phyloP scores from a whole-genome alignment of 2,329 filamentous ascomycete genomes.

The Pyricularia grisea region DNA sequence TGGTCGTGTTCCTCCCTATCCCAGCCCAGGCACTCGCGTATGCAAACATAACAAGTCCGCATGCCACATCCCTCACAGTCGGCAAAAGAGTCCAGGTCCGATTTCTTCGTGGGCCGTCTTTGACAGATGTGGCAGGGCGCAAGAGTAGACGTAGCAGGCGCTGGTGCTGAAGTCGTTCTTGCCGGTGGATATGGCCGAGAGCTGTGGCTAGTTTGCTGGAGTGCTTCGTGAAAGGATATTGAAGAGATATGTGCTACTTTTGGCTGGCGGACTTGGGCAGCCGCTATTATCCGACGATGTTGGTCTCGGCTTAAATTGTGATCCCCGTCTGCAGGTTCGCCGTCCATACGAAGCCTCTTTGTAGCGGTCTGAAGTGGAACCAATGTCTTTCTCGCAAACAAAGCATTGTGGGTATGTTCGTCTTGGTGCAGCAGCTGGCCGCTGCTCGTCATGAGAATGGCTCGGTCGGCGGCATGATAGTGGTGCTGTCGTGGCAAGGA shows the following conservation, averaged over 20 bases:
- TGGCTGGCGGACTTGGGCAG: not conserved
- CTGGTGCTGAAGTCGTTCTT: not conserved
- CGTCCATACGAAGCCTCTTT: slow-evolving; percentile 8
- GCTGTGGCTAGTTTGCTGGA: not conserved
- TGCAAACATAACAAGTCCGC: slow-evolving; percentile 60
- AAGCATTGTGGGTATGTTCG: not conserved
- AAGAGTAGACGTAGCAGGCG: slow-evolving; percentile 17
- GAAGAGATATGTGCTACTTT: not conserved
- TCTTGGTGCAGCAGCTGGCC: not conserved
- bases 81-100: slow-evolving; percentile 56
- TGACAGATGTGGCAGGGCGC: slow-evolving; percentile 59
- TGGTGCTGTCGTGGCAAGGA: not conserved
- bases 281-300: not conserved
- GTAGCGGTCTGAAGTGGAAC: not conserved
- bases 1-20: slow-evolving; percentile 16
- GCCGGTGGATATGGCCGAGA: not conserved
- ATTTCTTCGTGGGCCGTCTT: slow-evolving; percentile 53
- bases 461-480: not conserved
- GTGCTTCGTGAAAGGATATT: not conserved
- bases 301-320: not conserved
- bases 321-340: not conserved
- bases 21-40: slow-evolving; percentile 51
- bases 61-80: slow-evolving; percentile 53
- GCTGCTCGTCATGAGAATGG: not conserved
- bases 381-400: not conserved